These are phyloP conservation scores for Triticum aestivum DNA, from an alignment of 176 grass and related monocot species.

Conservation along the genomic window IWGSC_CS_RefSeq_v2.1 NC_057802.1:277425982-277426481, in stretches of 20 bases:
- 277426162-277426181: too few relatives aligned
- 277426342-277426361: neutral
- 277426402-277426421: constrained; percentile 23
- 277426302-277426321: constrained; percentile 2
- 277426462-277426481: constrained; percentile 24
- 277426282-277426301: constrained; percentile 2
- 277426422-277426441: neutral
- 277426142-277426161: neutral
- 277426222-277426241: neutral
- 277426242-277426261: neutral
- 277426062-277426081: too few relatives aligned
- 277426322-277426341: neutral
- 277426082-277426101: neutral
- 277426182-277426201: too few relatives aligned
- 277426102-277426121: neutral
- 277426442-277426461: constrained; percentile 21
- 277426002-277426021: neutral
- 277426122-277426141: neutral
- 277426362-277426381: constrained; percentile 19
- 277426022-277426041: neutral
- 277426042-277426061: too few relatives aligned
- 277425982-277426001: neutral
- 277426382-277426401: constrained; percentile 33
- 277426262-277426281: neutral
- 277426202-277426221: too few relatives aligned